Percentiles rank a stretch among this genome's conserved stretches.
Conservation (phyloP, 495 filamentous ascomycete species). For the Penicillium simplicissimum region DNA sequence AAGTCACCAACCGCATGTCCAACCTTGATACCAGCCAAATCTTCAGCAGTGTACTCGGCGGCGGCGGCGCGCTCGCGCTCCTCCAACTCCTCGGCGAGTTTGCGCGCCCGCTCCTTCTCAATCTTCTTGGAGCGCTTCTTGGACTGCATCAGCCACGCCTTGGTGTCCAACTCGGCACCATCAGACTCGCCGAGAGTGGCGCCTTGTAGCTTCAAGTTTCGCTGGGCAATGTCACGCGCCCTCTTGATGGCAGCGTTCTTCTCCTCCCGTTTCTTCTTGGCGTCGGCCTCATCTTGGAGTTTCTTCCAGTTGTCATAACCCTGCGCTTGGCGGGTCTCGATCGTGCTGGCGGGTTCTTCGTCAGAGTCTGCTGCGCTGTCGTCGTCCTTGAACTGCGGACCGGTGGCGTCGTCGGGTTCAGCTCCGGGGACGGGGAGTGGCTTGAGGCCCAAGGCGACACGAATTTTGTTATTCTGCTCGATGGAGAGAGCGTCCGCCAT, state of each 20-base stretch:
- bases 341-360: conserved; percentile 70
- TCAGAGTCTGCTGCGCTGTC: conserved; percentile 52
- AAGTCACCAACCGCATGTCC: conserved; percentile 80
- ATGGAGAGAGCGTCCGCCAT: conserved; percentile 85
- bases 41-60: conserved; percentile 70
- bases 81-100: conserved; percentile 72
- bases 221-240: conserved; percentile 78
- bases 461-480: conserved; percentile 93
- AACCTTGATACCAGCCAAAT: conserved; percentile 88
- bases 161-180: conserved; percentile 68
- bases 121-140: conserved; percentile 93
- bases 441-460: conserved; percentile 83
- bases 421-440: conserved; percentile 80
- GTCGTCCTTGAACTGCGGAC: conserved; percentile 62
- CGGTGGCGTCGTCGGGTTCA: conserved; percentile 35
- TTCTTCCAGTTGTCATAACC: conserved; percentile 74
- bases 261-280: conserved; percentile 76
- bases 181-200: conserved; percentile 72
- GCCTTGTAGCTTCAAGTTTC: conserved; percentile 73
- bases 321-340: conserved; percentile 76
- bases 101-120: conserved; percentile 68
- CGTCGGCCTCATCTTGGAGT: conserved; percentile 58
- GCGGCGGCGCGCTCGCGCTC: conserved; percentile 56
- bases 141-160: conserved; percentile 77
- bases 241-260: conserved; percentile 80